phyloP scores from a whole-genome alignment of 257 asterid genomes.

The Penstemon eatonii region DNA sequence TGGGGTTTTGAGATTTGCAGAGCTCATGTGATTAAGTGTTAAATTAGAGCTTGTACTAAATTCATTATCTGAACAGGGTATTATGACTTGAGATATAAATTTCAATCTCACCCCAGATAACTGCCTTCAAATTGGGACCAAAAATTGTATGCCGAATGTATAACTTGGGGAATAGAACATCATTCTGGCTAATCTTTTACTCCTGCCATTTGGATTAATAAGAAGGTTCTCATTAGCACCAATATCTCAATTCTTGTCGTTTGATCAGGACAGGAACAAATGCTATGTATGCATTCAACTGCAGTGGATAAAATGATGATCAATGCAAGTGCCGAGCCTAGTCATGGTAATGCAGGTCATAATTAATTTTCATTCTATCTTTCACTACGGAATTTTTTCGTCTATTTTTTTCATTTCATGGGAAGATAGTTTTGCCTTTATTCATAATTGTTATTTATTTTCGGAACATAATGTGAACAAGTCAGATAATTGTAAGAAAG shows the following conservation, averaged over 20 bases:
- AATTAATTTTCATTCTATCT: conserved; percentile 14
- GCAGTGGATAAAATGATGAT: conserved; percentile 30
- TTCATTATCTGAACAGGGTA: conserved; percentile 12
- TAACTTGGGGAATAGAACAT: conserved; percentile 5
- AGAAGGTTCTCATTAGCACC: conserved; percentile 28
- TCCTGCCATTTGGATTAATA: conserved; percentile 18
- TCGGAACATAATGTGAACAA: conserved; percentile 27
- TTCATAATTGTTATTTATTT: conserved; percentile 22
- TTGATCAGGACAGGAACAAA: conserved; percentile 75
- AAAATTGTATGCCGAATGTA: neutral
- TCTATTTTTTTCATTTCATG: conserved; percentile 22
- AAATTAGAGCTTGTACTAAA: conserved; percentile 13
- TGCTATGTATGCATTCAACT: conserved; percentile 54
- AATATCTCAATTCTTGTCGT: conserved; percentile 32
- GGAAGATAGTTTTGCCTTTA: conserved; percentile 11
- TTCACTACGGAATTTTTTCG: conserved; percentile 21
- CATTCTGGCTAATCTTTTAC: conserved; percentile 16
- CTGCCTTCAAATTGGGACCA: conserved; percentile 13
- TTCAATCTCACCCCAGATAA: conserved; percentile 18
- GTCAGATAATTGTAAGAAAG: conserved; percentile 39
- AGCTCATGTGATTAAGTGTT: conserved; percentile 1
- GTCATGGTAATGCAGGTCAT: conserved; percentile 38
- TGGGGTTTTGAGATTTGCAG: neutral
- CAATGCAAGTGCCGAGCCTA: conserved; percentile 38
- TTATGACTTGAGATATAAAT: conserved; percentile 18